Base-by-base conservation (phyloP, 2,329 filamentous ascomycete species). In the Xylariaceae sp. region DNA sequence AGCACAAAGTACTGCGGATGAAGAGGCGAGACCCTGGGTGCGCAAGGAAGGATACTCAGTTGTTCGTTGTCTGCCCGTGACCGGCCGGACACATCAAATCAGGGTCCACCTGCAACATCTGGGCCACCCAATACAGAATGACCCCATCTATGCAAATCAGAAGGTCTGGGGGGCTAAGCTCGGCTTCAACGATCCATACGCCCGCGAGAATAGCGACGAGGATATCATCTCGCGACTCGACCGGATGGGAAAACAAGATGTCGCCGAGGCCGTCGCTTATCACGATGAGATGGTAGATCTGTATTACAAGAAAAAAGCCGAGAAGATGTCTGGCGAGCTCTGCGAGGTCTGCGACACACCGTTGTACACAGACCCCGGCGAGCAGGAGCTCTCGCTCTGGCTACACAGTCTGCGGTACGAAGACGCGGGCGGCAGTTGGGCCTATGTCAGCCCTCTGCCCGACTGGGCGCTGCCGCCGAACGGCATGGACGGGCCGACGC, bases 121-220 rank as follows among this genome's bases (percentile, higher is more conserved):
- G 3, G 92, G 92, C 1, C 84, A 96, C 54, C 92, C 92, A 2
- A 96, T 98, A 47, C 80, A 87, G 44, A 98, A 98, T 57, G 92
- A 98, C 54, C 92, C 92, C 6, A 96, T 98, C 49, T 98, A 98
- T 58, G 88, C 86, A 50, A 98, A 98, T 55, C 80, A 86, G 53
- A 79, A 80, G 37, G 92, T 98, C 9, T 98, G 94, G 69, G 92
- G 92, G 0, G 68, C 80, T 1, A 72, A 80, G 8, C 75, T 98
- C 0, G 92, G 86, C 12, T 74, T 61, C 34, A 66, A 72, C 35
- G 77, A 81, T 41, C 64, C 68, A 11, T 81, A 90, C 31, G 77
- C 74, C 3, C 69, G 70, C 14, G 72, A 73, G 17, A 81, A 87
- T 37, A 77, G 81, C 26, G 92, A 98, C 56, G 84, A 92, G 39